phyloP scores from a whole-genome alignment of 352 stramenopile species.

The Aphanomyces astaci region DNA sequence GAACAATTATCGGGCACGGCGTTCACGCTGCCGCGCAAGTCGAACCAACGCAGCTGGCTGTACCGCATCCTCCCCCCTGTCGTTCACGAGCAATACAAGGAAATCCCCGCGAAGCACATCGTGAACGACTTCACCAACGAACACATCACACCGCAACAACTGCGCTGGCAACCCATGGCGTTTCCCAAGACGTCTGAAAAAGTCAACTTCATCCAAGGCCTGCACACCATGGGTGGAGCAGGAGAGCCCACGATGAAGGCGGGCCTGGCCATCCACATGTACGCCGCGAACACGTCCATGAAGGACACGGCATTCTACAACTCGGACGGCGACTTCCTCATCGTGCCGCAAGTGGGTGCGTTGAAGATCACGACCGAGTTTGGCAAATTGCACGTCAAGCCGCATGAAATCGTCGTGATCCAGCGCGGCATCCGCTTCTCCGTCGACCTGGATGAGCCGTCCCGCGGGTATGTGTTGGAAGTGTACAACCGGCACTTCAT shows the following conservation, averaged over 20 bases:
- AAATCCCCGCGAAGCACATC: slow-evolving; percentile 39
- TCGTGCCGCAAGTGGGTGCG: slow-evolving; percentile 88
- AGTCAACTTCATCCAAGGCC: slow-evolving; percentile 85
- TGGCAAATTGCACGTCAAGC: slow-evolving; percentile 75
- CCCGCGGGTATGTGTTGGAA: slow-evolving; percentile 93
- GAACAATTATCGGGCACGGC: slow-evolving; percentile 95
- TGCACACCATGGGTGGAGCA: slow-evolving; percentile 78
- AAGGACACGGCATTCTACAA: slow-evolving; percentile 89
- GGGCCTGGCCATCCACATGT: slow-evolving; percentile 92
- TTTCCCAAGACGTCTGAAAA: slow-evolving; percentile 40
- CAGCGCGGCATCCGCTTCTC: slow-evolving; percentile 92
- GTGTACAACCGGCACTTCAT: slow-evolving; percentile 94
- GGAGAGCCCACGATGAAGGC: slow-evolving; percentile 86
- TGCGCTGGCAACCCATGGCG: slow-evolving; percentile 87
- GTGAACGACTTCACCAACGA: slow-evolving; percentile 62
- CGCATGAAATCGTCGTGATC: slow-evolving; percentile 93
- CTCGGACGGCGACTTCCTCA: slow-evolving; percentile 94
- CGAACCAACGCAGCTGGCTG: slow-evolving; percentile 88
- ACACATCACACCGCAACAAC: slow-evolving; percentile 82
- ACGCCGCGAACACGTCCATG: slow-evolving; percentile 88
- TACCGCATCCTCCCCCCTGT: slow-evolving; percentile 89
- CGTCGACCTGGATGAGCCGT: slow-evolving; percentile 74
- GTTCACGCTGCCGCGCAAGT: slow-evolving; percentile 90
- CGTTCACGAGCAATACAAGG: slow-evolving; percentile 65
- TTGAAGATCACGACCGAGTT: slow-evolving; percentile 93